phyloP scores from a whole-genome alignment of 352 stramenopile species.

The Elongisporangium prolatum region DNA sequence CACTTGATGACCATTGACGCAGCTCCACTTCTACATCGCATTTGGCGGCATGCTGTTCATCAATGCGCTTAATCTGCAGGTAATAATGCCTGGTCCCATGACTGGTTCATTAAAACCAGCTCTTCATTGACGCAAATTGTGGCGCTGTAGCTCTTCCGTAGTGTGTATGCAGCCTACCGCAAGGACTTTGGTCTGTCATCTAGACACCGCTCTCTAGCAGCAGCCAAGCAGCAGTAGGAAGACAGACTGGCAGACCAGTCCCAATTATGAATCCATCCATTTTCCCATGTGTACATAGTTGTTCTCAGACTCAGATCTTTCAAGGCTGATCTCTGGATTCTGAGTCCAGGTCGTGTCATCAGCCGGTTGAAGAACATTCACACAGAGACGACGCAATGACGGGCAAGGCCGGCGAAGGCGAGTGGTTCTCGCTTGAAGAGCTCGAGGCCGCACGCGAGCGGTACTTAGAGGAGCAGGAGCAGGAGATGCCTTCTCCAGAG shows the following conservation, averaged over 20 bases:
- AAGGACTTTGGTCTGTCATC: conserved; percentile 26
- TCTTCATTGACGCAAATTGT: no score
- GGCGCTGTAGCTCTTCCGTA: conserved; percentile 40
- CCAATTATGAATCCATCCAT: neutral
- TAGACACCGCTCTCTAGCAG: neutral
- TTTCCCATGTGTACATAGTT: no score
- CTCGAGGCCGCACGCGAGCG: conserved; percentile 64
- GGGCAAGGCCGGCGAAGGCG: conserved; percentile 23
- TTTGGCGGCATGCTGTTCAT: conserved; percentile 76
- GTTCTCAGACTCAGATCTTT: neutral
- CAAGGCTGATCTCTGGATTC: neutral
- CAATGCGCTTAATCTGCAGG: conserved; percentile 58
- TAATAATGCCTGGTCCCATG: conserved; percentile 5
- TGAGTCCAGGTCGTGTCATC: neutral
- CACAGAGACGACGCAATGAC: conserved; percentile 1
- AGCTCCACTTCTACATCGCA: conserved; percentile 68
- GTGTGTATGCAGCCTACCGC: conserved; percentile 44
- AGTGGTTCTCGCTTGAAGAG: conserved; percentile 75
- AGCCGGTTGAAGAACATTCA: neutral
- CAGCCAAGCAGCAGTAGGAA: neutral
- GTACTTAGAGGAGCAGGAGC: conserved; percentile 76
- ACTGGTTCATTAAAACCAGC: no score
- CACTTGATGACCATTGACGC: neutral
- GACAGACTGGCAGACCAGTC: neutral
- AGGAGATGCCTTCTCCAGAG: conserved; percentile 57